phyloP scores from a whole-genome alignment of 176 grass and related monocot genomes.

The Urochloa ruziziensis region DNA sequence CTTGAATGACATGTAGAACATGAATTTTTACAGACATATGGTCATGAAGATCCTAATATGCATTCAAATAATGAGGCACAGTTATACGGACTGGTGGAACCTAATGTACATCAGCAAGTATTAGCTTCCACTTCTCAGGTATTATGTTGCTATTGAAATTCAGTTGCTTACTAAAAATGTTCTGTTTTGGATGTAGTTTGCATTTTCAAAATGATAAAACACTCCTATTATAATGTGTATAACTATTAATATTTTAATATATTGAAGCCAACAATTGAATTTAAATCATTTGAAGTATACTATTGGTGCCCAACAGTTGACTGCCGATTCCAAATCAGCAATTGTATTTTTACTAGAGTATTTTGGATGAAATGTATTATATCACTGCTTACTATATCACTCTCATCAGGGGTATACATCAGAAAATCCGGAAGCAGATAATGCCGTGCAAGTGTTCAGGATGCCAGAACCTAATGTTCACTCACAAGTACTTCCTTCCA shows the following conservation, averaged over 20 bases:
- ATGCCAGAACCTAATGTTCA: constrained; percentile 53
- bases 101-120: constrained; percentile 48
- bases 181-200: background rate
- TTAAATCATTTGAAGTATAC: background rate
- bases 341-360: background rate
- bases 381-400: background rate
- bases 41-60: constrained; percentile 45
- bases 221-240: background rate
- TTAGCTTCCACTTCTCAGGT: constrained; percentile 53
- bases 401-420: constrained; percentile 37
- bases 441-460: constrained; percentile 55
- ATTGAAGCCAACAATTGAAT: background rate
- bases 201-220: background rate
- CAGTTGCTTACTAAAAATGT: background rate
- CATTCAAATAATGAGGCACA: constrained; percentile 41
- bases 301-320: background rate
- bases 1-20: background rate
- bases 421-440: constrained; percentile 50
- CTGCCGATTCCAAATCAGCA: background rate
- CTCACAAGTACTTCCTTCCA: constrained; percentile 47
- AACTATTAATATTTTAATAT: background rate
- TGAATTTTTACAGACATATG: constrained; percentile 32
- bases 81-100: constrained; percentile 43
- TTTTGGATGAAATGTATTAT: background rate
- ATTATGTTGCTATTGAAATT: background rate